Percentiles rank a stretch among this genome's conserved stretches.
Conservation (phyloP, 225 moss, liverwort and hornwort species). For the Polytrichum commune region DNA sequence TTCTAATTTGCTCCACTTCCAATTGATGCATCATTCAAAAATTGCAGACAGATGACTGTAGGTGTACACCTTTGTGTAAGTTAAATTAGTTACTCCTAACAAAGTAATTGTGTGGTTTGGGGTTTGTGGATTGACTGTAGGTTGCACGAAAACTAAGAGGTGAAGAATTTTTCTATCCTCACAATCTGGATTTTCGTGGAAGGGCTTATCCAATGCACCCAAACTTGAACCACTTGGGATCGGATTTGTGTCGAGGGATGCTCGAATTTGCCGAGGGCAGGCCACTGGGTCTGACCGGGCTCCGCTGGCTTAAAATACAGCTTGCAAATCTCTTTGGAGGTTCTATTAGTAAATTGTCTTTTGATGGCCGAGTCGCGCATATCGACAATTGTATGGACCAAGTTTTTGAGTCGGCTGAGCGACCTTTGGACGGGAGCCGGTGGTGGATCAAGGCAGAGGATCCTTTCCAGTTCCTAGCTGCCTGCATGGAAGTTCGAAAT, state of each 20-base stretch:
- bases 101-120: too few species aligned
- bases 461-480: slow-evolving; percentile 59
- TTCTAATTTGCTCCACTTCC: too few species aligned
- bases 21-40: too few species aligned
- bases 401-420: slow-evolving; percentile 54
- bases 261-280: slow-evolving; percentile 47
- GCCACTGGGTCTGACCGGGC: slow-evolving; percentile 39
- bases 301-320: slow-evolving; percentile 54
- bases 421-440: slow-evolving; percentile 44
- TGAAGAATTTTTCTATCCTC: slow-evolving; percentile 54
- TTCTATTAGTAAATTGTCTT: slow-evolving; percentile 52
- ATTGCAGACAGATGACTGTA: too few species aligned
- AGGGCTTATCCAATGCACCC: slow-evolving; percentile 67
- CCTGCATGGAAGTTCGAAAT: slow-evolving; percentile 47
- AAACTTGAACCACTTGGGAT: slow-evolving; percentile 58
- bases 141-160: slow-evolving; percentile 45
- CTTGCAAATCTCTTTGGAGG: slow-evolving; percentile 54
- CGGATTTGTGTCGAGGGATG: slow-evolving; percentile 60
- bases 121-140: slow-evolving; percentile 20
- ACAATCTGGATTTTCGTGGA: slow-evolving; percentile 64
- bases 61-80: too few species aligned
- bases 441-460: slow-evolving; percentile 70
- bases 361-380: slow-evolving; percentile 44
- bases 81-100: too few species aligned
- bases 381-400: slow-evolving; percentile 45